phyloP scores from a whole-genome alignment of 306 rosid species.

The Purshia tridentata region DNA sequence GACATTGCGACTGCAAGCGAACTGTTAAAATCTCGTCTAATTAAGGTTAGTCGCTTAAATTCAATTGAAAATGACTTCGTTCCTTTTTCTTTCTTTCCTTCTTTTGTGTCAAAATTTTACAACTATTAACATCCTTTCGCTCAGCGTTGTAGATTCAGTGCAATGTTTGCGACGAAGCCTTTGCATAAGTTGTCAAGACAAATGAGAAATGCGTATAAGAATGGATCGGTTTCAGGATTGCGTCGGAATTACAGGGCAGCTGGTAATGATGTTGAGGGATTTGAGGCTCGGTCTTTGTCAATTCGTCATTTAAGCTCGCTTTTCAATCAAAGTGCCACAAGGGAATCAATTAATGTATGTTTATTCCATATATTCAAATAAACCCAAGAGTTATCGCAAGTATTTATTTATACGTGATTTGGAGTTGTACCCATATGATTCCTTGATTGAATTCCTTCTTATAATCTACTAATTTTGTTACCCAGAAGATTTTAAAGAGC shows the following conservation, averaged over 20 bases:
- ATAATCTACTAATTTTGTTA: constrained; percentile 6
- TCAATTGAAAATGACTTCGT: not conserved
- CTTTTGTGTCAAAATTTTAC: not conserved
- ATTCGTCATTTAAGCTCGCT: not conserved
- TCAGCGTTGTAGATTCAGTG: constrained; percentile 3
- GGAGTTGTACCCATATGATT: not conserved
- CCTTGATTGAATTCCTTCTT: not conserved
- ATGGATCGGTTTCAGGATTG: not conserved
- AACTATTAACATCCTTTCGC: not conserved
- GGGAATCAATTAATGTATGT: not conserved
- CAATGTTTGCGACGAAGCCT: not conserved
- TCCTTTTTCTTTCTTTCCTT: not conserved
- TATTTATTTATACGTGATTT: not conserved
- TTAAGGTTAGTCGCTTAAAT: too few species aligned
- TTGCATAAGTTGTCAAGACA: not conserved
- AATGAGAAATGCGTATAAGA: not conserved
- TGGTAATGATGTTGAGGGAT: too few species aligned
- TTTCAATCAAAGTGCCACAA: not conserved
- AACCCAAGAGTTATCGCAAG: too few species aligned
- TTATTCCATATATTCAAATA: too few species aligned
- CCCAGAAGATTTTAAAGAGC: constrained; percentile 42
- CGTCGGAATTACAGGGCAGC: too few species aligned
- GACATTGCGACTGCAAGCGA: too few species aligned
- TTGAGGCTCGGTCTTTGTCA: not conserved
- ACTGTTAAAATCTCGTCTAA: too few species aligned